phyloP scores from a whole-genome alignment of 2,329 filamentous ascomycete genomes.

The Clonostachys chloroleuca region DNA sequence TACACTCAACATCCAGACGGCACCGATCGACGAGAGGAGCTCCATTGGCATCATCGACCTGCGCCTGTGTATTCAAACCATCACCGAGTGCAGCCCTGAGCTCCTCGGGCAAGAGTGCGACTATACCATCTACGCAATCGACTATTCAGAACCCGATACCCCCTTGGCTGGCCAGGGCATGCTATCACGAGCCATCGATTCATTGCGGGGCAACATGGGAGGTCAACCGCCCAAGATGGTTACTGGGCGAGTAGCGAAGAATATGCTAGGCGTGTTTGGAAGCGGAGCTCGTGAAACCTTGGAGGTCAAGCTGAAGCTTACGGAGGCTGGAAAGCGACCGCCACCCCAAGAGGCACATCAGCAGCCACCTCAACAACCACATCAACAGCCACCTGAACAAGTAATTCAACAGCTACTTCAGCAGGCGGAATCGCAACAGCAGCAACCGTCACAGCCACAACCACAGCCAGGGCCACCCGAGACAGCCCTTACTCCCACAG shows the following conservation, averaged over 20 bases:
- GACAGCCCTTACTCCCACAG: constrained; percentile 42
- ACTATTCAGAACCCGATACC: constrained; percentile 92
- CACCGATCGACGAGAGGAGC: constrained; percentile 73
- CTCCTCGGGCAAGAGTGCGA: constrained; percentile 66
- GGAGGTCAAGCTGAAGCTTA: constrained; percentile 87
- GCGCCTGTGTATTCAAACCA: constrained; percentile 79
- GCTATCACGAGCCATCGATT: constrained; percentile 74
- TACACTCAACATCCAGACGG: constrained; percentile 72
- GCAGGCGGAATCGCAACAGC: neutral
- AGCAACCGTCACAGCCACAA: constrained; percentile 9
- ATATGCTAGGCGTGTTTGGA: constrained; percentile 73
- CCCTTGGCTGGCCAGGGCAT: constrained; percentile 94
- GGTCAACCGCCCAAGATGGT: constrained; percentile 66
- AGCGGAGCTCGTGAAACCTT: constrained; percentile 76
- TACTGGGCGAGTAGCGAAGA: constrained; percentile 86
- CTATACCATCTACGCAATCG: constrained; percentile 95
- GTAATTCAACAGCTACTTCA: neutral
- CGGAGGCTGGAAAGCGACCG: constrained; percentile 59
- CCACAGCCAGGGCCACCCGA: constrained; percentile 17
- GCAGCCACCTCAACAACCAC: constrained; percentile 6
- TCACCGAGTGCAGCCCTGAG: constrained; percentile 78
- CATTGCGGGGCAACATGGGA: constrained; percentile 28
- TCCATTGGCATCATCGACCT: constrained; percentile 87
- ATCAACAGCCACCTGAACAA: constrained; percentile 3
- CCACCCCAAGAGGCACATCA: constrained; percentile 8